Evolutionary conservation across 2,329 filamentous ascomycete genomes (phyloP).

Genomic region (Cadophora sp.): DNA sequence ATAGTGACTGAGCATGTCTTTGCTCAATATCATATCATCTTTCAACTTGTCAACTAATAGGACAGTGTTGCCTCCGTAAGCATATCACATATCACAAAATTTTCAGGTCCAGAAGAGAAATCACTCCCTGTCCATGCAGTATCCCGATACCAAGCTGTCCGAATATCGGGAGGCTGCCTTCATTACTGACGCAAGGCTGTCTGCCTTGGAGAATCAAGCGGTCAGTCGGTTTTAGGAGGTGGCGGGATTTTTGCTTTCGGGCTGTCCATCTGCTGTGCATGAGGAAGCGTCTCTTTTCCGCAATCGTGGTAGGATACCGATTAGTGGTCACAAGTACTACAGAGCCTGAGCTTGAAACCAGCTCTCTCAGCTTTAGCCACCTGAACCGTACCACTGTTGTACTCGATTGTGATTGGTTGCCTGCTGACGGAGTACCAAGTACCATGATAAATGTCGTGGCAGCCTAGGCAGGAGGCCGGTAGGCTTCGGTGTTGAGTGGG

Average conservation of each 20-base stretch:
- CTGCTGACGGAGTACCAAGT: not conserved
- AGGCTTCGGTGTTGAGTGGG: not conserved
- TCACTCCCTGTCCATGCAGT: not conserved
- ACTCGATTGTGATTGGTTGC: not conserved
- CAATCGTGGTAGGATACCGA: not conserved
- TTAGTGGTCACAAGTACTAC: slow-evolving; percentile 1
- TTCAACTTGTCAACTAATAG: not conserved
- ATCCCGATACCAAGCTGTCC: slow-evolving; percentile 3
- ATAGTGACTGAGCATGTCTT: not conserved
- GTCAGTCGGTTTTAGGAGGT: not conserved
- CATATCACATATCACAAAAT: not conserved
- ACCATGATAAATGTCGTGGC: not conserved
- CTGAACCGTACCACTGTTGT: not conserved
- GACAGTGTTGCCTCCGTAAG: not conserved
- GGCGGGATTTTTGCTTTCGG: not conserved
- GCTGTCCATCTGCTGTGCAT: not conserved
- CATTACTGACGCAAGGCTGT: not conserved
- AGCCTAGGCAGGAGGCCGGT: slow-evolving; percentile 1
- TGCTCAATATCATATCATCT: not conserved
- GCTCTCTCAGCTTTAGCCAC: not conserved
- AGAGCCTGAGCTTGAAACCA: not conserved
- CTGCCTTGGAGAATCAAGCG: not conserved
- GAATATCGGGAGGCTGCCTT: slow-evolving; percentile 8
- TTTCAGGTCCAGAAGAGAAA: not conserved
- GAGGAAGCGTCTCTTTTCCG: not conserved